phyloP scores from a whole-genome alignment of 345 rosid species.

The Theobroma cacao region DNA sequence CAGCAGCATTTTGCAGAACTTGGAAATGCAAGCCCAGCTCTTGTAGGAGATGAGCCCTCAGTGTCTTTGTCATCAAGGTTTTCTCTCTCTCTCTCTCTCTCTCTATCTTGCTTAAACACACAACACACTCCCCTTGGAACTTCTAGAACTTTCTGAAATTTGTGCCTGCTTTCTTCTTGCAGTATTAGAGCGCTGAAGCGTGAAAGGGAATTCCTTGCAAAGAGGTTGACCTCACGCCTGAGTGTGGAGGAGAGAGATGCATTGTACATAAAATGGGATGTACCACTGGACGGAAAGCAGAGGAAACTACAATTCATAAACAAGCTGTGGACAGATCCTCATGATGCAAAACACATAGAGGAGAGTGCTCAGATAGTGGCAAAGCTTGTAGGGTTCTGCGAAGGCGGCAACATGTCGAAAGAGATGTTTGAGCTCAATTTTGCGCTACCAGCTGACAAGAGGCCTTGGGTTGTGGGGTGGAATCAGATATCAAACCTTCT shows the following conservation, averaged over 20 bases:
- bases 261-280: conserved; percentile 83
- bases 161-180: conserved; percentile 13
- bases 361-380: conserved; percentile 98
- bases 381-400: conserved; percentile 87
- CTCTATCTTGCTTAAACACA: too few species aligned
- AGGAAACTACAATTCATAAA: conserved; percentile 86
- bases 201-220: conserved; percentile 92
- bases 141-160: neutral
- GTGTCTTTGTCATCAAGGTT: conserved; percentile 78
- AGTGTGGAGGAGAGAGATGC: conserved; percentile 78
- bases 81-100: neutral
- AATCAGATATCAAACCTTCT: conserved; percentile 85
- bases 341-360: conserved; percentile 74
- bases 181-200: conserved; percentile 82
- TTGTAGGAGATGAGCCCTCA: conserved; percentile 61
- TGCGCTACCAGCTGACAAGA: conserved; percentile 77
- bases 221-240: conserved; percentile 70
- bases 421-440: conserved; percentile 99
- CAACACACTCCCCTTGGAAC: neutral
- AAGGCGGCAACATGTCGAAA: conserved; percentile 82
- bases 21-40: conserved; percentile 88
- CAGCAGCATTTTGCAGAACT: conserved; percentile 87
- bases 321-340: conserved; percentile 96
- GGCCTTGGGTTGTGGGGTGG: conserved; percentile 94
- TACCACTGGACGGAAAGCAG: conserved; percentile 94